Base-by-base conservation (phyloP, 2,329 filamentous ascomycete species). In the Fusarium sp. region DNA sequence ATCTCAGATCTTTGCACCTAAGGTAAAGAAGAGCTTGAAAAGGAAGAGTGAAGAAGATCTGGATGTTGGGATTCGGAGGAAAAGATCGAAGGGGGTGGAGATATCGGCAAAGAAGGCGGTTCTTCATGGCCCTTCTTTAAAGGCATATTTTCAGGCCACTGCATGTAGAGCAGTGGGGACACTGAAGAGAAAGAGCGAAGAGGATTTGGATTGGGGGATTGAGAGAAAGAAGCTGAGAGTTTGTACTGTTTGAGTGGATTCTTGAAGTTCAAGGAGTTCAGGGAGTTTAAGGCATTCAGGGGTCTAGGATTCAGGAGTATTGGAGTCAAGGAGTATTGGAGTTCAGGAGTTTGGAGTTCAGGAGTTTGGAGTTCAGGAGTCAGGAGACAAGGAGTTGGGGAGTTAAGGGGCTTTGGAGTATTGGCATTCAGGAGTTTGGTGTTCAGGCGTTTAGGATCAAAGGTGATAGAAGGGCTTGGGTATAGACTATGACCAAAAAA, bases 61-160 rank as follows among this genome's bases (percentile, higher is more conserved):
- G 0, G 6, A 36, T 26, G n/a, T n/a, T 6, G 17, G 2, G 1
- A 5, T 52, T 24, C 6, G 4, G n/a, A 52, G n/a, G 30, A 34
- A 34, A 12, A 52, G n/a, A 20, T 34, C n/a, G 12, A 51, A 34
- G 15, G 18, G n/a, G 28, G 8, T 12, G 20, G 18, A n/a, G 18
- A 15, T 9, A 22, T 32, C 2, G 18, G 8, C 30, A 48, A 15
- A 22, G 39, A 8, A 48, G 17, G 11, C 9, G 30, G 11, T 28
- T 14, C 20, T 13, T 36, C 14, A 9, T 18, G 11, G 7, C 14
- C 2, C 30, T 36, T 45, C 10, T 6, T 5, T 3, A 20, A 3
- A 18, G 3, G 8, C 14, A 3, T 12, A 10, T 28, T 15, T 8
- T n/a, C 11, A 41, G 20, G n/a, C 13, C 4, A 13, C 26, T 41